phyloP scores from a whole-genome alignment of 257 asterid genomes.

The Scutellaria baicalensis region DNA sequence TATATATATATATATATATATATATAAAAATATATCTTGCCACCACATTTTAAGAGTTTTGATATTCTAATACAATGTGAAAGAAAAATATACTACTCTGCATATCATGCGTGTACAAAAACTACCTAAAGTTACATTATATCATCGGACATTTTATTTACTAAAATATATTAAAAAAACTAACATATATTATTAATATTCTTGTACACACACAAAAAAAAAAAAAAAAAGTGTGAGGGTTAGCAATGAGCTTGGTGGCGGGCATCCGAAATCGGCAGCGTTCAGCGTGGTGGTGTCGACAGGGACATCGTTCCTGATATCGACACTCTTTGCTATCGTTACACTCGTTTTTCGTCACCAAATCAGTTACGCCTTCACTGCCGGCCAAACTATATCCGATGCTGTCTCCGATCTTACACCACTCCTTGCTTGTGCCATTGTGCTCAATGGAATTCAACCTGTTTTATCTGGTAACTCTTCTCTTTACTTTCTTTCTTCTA shows the following conservation, averaged over 20 bases:
- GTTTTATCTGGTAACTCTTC: constrained; percentile 53
- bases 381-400: constrained; percentile 42
- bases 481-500: not conserved
- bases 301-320: constrained; percentile 21
- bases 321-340: constrained; percentile 20
- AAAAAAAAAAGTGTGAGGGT: constrained; percentile 42
- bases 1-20: no score
- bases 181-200: no score
- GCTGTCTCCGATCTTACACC: constrained; percentile 61
- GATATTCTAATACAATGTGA: no score
- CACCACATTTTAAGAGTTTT: no score
- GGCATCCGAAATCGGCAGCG: constrained; percentile 72
- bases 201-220: not conserved
- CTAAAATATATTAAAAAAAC: no score
- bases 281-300: constrained; percentile 51
- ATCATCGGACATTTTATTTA: no score
- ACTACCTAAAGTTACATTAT: no score
- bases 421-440: constrained; percentile 34
- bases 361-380: constrained; percentile 54
- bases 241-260: constrained; percentile 72
- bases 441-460: constrained; percentile 72
- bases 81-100: no score
- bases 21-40: no score
- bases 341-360: constrained; percentile 30
- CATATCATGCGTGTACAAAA: no score